phyloP scores from a whole-genome alignment of 768 basidiomycete genomes.

The Rhodosporidiobolus sp. region DNA sequence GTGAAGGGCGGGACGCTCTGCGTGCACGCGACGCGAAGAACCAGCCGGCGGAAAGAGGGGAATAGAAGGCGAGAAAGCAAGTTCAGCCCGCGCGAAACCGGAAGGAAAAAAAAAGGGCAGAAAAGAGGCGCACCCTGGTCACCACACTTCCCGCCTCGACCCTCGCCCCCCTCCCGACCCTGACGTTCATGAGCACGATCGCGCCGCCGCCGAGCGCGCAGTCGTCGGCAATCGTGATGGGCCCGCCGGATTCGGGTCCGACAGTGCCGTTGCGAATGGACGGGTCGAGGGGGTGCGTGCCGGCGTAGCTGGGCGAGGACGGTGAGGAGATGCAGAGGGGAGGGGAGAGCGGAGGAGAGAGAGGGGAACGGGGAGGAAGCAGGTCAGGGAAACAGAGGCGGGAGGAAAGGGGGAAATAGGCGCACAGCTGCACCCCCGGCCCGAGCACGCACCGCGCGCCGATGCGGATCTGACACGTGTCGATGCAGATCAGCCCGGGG shows the following conservation, averaged over 20 bases:
- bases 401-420: not conserved
- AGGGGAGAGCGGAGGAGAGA: no score
- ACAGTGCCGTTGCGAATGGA: constrained; percentile 44
- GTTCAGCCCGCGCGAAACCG: no score
- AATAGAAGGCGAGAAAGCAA: not conserved
- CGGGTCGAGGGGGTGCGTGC: constrained; percentile 33
- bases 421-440: constrained; percentile 44
- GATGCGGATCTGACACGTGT: constrained; percentile 43
- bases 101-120: not conserved
- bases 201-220: constrained; percentile 50
- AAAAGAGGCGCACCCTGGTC: constrained; percentile 41
- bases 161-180: constrained; percentile 47
- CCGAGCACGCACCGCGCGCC: constrained; percentile 48
- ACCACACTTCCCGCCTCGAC: constrained; percentile 49
- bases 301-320: constrained; percentile 25
- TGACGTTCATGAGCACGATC: constrained; percentile 46
- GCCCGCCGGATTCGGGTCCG: constrained; percentile 47
- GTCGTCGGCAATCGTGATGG: constrained; percentile 49
- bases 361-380: not conserved
- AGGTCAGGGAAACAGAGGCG: no score
- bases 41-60: not conserved
- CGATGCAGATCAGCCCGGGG: constrained; percentile 15
- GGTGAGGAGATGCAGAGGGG: not conserved
- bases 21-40: not conserved
- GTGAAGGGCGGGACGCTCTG: constrained; percentile 39